Evolutionary conservation across 148 eudicot species (phyloP).

Genomic region (Polygonum aviculare): DNA sequence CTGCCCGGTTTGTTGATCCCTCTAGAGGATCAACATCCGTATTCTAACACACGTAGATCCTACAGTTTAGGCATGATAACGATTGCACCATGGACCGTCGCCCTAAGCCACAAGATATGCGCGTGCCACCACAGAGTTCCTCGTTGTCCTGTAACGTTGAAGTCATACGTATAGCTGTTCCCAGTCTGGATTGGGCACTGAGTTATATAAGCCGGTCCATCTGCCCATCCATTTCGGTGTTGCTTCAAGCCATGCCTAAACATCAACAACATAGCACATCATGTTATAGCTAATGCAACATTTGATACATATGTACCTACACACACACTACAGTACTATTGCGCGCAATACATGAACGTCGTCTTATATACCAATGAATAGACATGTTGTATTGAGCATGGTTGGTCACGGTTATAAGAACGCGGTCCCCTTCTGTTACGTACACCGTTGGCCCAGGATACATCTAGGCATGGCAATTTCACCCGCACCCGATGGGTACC

Average conservation of each 20-base stretch:
- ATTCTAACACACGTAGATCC: too few relatives aligned
- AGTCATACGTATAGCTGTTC: slow-evolving; percentile 39
- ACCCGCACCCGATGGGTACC: too few relatives aligned
- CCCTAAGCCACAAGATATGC: slow-evolving; percentile 61
- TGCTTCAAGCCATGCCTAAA: slow-evolving; percentile 67
- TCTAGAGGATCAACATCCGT: too few relatives aligned
- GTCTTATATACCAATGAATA: slow-evolving; percentile 47
- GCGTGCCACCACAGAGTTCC: slow-evolving; percentile 82
- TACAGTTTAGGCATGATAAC: slow-evolving; percentile 41
- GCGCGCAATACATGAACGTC: neutral
- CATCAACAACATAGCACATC: neutral
- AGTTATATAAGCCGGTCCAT: slow-evolving; percentile 65
- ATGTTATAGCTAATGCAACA: neutral
- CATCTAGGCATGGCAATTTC: too few relatives aligned
- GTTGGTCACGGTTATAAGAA: slow-evolving; percentile 46
- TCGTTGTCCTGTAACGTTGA: slow-evolving; percentile 53
- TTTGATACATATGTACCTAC: neutral
- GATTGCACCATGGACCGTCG: slow-evolving; percentile 57
- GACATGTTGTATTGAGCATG: slow-evolving; percentile 28
- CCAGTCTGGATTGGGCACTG: slow-evolving; percentile 62
- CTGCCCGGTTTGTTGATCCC: too few relatives aligned
- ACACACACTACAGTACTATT: neutral
- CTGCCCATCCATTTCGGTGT: slow-evolving; percentile 57
- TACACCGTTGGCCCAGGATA: slow-evolving; percentile 68
- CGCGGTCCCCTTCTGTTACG: slow-evolving; percentile 50